Base-by-base conservation (phyloP, 2,329 filamentous ascomycete species). In the Grosmannia huntii region DNA sequence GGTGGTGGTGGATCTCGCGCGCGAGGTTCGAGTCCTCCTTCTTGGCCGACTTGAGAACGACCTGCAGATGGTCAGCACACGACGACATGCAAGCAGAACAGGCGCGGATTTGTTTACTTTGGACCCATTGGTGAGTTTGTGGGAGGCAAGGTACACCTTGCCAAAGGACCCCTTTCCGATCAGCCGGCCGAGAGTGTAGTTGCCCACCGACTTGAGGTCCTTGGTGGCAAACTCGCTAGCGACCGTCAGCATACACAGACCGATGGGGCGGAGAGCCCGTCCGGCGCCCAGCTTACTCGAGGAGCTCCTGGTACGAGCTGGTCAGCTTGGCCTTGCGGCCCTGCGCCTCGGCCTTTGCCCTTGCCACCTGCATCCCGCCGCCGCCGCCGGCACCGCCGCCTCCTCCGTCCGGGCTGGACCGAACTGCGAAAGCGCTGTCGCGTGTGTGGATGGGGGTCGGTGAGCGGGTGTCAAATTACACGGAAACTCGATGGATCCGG, bases 131-230 rank as follows among this genome's bases (percentile, higher is more conserved):
- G 90, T 97, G 71, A 99, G 89, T 72, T 96, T 97, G 73, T 99
- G 94, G 52, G 86, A 84, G 60, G 92, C 94, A 60, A 99, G 80
- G 72, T 99, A 99, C 67, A 99, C 94, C 74, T 96, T 97, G 67
- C 94, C 94, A 73, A 99, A 99, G 63, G 91, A 96, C 59, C 94
- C 94, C 70, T 97, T 99, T 64, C 94, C 94, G 69, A 99, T 96
- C 60, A 99, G 78, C 60, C 85, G 85, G 52, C 94, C 94, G 59
- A 99, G 81, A 41, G 85, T 86, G 72, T 99, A 99, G 75, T 96
- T 97, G 65, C 94, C 94, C 61, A 99, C 94, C 57, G 86, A 89
- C 67, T 87, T 86, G 64, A 99, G 83, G 64, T 99, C 92, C 70
- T 87, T 87, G 66, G 89, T 90, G 61, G 89, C 86, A 76, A 99